Percentiles rank a stretch among this genome's conserved stretches.
Conservation (phyloP, 495 filamentous ascomycete genomes). For the Aspergillus carlsbadensis region DNA sequence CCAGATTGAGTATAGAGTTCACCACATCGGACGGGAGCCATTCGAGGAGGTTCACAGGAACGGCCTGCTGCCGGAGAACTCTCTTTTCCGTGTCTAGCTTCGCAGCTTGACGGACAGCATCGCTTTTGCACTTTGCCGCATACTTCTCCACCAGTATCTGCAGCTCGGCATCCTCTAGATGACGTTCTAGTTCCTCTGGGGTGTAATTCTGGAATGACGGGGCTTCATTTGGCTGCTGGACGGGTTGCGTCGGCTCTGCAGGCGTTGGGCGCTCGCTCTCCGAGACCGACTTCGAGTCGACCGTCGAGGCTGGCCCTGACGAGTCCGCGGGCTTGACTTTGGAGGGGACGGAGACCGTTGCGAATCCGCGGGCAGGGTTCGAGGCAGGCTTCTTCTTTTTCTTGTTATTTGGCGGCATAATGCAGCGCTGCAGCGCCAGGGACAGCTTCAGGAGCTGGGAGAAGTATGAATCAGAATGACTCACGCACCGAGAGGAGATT, state of each 20-base stretch:
- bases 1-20: slow-evolving; percentile 65
- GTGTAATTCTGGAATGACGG: slow-evolving; percentile 53
- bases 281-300: slow-evolving; percentile 38
- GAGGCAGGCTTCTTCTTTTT: slow-evolving; percentile 82
- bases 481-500: neutral
- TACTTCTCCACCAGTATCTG: slow-evolving; percentile 82
- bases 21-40: slow-evolving; percentile 82
- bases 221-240: slow-evolving; percentile 18
- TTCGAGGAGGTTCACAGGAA: slow-evolving; percentile 64
- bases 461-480: neutral
- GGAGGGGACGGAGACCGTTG: slow-evolving; percentile 84
- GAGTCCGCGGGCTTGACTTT: slow-evolving; percentile 52
- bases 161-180: slow-evolving; percentile 78
- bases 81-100: slow-evolving; percentile 78
- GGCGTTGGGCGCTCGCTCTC: slow-evolving; percentile 41
- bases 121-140: slow-evolving; percentile 64
- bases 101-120: slow-evolving; percentile 64
- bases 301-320: slow-evolving; percentile 30
- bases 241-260: slow-evolving; percentile 21
- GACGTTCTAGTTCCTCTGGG: slow-evolving; percentile 80
- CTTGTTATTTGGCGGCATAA: slow-evolving; percentile 74
- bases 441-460: slow-evolving; percentile 4
- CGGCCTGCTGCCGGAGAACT: slow-evolving; percentile 70
- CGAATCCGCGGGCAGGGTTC: slow-evolving; percentile 88
- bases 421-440: slow-evolving; percentile 19